Evolutionary conservation across 164 flowering plant species (phyloP).

Genomic region (Kingdonia uniflora): DNA sequence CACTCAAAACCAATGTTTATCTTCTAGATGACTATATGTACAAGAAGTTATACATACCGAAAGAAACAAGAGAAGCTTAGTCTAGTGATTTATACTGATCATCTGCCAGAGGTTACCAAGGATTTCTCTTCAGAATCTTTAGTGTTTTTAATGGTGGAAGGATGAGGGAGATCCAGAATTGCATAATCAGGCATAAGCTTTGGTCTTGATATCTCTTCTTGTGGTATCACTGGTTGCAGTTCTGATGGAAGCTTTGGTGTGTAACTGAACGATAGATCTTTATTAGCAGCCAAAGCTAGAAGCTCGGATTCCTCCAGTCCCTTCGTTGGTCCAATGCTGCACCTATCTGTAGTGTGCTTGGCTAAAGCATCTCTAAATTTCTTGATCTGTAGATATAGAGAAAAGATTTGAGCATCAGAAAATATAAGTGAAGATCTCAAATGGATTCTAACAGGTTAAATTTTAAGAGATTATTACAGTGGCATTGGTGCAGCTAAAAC

Average conservation of each 20-base stretch:
- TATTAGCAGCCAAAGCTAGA: conserved; percentile 63
- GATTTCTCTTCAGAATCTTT: not conserved
- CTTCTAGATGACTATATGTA: too few species aligned
- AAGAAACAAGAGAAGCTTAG: too few species aligned
- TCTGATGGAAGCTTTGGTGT: conserved; percentile 22
- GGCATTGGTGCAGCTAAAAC: conserved; percentile 90
- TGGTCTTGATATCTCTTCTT: not conserved
- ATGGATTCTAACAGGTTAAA: not conserved
- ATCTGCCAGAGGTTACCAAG: not conserved
- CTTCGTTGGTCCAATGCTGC: conserved; percentile 58
- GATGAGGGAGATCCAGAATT: conserved; percentile 11
- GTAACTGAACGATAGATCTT: conserved; percentile 50
- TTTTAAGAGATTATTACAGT: conserved; percentile 33
- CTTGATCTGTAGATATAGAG: conserved; percentile 39
- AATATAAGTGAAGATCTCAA: not conserved
- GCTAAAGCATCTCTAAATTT: conserved; percentile 79
- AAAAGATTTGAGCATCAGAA: not conserved
- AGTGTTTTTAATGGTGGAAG: conserved; percentile 5
- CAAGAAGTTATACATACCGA: too few species aligned
- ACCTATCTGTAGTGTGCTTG: conserved; percentile 51
- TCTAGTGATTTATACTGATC: not conserved
- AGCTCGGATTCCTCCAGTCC: conserved; percentile 82
- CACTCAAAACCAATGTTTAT: too few species aligned
- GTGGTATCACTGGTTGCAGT: not conserved
- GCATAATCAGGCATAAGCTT: not conserved